Base-by-base conservation (phyloP, 2,329 filamentous ascomycete species). In the Mariannaea sp. region DNA sequence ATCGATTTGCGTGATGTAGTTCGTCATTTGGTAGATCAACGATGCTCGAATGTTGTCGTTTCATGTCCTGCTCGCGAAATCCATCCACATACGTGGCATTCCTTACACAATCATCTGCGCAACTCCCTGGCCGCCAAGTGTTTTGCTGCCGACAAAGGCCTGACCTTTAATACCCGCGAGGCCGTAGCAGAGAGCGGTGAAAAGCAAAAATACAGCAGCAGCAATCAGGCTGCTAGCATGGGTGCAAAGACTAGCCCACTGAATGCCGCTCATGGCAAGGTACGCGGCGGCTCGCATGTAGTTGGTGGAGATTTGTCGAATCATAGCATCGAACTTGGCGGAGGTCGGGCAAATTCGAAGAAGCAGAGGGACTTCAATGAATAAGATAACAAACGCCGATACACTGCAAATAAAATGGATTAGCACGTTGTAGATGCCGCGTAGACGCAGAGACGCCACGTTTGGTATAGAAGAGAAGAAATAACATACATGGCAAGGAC, bases 281-380 rank as follows among this genome's bases (percentile, higher is more conserved):
- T 99, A 99, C 70, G 96, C 88, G 53, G 79, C 88, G 16, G 93
- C 93, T 75, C 94, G 92, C 87, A 94, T 95, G 79, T 92, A 97
- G 80, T 97, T 97, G 55, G 92, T 96, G 59, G 91, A 91, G 79
- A 99, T 90, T 68, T 84, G 87, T 74, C 93, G 92, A 73, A 99
- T 93, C 71, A 92, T 87, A 62, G 77, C 79, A 73, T 99, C 94
- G 77, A 99, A 99, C 61, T 83, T 86, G 60, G 87, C 75, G 12
- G 93, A 97, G 5, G 94, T 99, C 53, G 94, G 94, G 79, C 94
- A 99, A 77, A 99, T 97, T 75, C 94, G 90, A 57, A 99, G 87
- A 53, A 99, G 89, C 55, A 97, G 87, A 22, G 94, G 94, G 14
- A 99, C 87, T 74, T 99, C 90, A 69, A 93, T 81, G 75, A 94